phyloP scores from a whole-genome alignment of 345 rosid species.

The Jatropha curcas region DNA sequence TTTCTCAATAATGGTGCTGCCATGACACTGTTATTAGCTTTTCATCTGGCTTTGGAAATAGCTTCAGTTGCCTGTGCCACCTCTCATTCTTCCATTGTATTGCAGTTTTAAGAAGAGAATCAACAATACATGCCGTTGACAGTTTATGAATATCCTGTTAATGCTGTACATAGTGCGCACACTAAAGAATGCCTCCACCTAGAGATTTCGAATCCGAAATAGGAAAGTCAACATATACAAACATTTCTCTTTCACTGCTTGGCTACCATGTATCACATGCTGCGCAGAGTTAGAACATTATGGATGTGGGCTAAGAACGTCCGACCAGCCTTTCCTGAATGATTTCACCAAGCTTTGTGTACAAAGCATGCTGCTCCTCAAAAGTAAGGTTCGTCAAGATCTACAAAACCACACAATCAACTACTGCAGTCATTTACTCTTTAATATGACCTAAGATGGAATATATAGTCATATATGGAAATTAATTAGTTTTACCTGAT shows the following conservation, averaged over 20 bases:
- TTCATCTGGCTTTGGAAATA: background rate
- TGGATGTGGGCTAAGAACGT: slow-evolving; percentile 3
- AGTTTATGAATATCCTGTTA: slow-evolving; percentile 7
- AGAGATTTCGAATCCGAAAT: background rate
- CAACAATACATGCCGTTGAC: background rate
- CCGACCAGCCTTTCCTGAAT: slow-evolving; percentile 44
- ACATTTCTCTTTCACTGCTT: slow-evolving; percentile 9
- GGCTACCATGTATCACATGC: slow-evolving; percentile 1
- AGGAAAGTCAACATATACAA: slow-evolving; percentile 9
- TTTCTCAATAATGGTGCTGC: background rate
- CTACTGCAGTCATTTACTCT: background rate
- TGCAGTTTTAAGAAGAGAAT: background rate
- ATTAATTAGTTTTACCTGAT: slow-evolving; percentile 57
- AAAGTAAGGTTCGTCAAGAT: slow-evolving; percentile 61
- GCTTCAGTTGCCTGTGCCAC: background rate
- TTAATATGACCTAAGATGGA: background rate
- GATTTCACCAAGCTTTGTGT: slow-evolving; percentile 64
- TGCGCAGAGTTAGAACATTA: background rate
- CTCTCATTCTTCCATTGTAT: background rate
- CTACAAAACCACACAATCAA: slow-evolving; percentile 31
- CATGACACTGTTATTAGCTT: background rate
- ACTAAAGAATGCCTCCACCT: slow-evolving; percentile 10
- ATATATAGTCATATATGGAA: background rate
- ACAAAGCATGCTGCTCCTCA: slow-evolving; percentile 78
- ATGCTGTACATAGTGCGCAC: background rate